Evolutionary conservation across 2,329 filamentous ascomycete species (phyloP).

Genomic region (Chaetomiaceae sp.): DNA sequence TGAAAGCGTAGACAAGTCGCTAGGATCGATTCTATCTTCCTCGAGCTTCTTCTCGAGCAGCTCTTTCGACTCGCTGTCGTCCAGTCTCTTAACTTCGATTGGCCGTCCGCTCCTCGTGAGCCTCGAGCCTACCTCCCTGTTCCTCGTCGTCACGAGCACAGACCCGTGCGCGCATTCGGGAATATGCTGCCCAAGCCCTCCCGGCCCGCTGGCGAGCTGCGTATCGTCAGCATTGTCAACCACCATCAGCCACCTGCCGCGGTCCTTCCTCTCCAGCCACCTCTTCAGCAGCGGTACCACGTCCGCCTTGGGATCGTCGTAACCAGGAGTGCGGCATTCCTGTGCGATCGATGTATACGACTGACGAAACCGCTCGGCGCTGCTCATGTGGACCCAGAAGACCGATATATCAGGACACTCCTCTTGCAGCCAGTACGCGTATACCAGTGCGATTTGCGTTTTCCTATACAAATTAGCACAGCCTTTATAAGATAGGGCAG

Average conservation of each 20-base stretch:
- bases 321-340: slow-evolving; percentile 25
- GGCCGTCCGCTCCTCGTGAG: neutral
- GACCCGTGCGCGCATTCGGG: neutral
- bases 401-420: slow-evolving; percentile 26
- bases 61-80: neutral
- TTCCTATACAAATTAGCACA: slow-evolving; percentile 25
- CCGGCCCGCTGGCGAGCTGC: neutral
- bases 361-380: slow-evolving; percentile 29
- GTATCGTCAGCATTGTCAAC: slow-evolving; percentile 21
- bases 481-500: neutral
- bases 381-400: slow-evolving; percentile 35
- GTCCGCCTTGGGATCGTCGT: slow-evolving; percentile 24
- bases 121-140: neutral
- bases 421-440: slow-evolving; percentile 26
- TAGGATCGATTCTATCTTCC: neutral
- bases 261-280: slow-evolving; percentile 28
- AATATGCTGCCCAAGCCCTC: neutral
- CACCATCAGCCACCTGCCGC: slow-evolving; percentile 17
- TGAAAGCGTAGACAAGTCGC: neutral
- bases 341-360: slow-evolving; percentile 28
- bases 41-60: neutral
- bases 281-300: slow-evolving; percentile 26
- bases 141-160: neutral
- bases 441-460: slow-evolving; percentile 32
- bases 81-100: neutral